Percentiles rank a stretch among this genome's conserved stretches.
Evolutionary conservation across 805 yeast genomes (phyloP).

Genomic region (Saccharomyces mikatae): DNA sequence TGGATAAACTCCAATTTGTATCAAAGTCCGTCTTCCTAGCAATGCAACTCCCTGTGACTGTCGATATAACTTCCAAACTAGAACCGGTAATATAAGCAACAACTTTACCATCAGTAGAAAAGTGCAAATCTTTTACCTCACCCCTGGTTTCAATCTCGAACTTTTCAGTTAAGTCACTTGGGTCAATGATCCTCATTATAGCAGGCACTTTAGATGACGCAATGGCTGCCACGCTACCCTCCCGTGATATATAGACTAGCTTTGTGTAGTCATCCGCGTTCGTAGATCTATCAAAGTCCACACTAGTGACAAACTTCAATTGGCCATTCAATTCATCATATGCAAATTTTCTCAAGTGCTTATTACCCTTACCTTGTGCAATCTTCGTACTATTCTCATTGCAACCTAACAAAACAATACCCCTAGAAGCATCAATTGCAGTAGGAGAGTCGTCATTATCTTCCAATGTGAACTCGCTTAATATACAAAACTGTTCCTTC

Average conservation of each 20-base stretch:
- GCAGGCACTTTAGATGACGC: conserved; percentile 63
- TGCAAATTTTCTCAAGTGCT: conserved; percentile 61
- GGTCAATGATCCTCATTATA: conserved; percentile 50
- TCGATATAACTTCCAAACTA: conserved; percentile 38
- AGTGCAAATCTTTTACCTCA: conserved; percentile 55
- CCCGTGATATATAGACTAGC: conserved; percentile 46
- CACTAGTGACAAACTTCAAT: conserved; percentile 49
- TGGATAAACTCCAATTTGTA: conserved; percentile 26
- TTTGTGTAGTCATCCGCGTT: conserved; percentile 55
- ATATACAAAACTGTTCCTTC: conserved; percentile 39
- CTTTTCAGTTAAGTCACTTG: conserved; percentile 43
- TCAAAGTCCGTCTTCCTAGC: conserved; percentile 29
- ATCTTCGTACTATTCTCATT: conserved; percentile 60
- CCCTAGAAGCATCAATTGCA: conserved; percentile 48
- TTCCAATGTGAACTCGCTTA: conserved; percentile 50
- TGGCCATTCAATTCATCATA: conserved; percentile 36
- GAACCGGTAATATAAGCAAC: conserved; percentile 54
- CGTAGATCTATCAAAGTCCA: conserved; percentile 43
- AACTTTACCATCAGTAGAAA: conserved; percentile 58
- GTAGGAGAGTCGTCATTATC: conserved; percentile 79
- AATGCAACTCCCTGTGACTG: conserved; percentile 34
- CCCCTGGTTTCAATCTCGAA: conserved; percentile 45
- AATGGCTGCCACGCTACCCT: conserved; percentile 54
- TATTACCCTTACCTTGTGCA: conserved; percentile 49
- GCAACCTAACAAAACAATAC: conserved; percentile 59